Base-by-base conservation (phyloP, 2,329 filamentous ascomycete genomes). In the Scorias spongiosa region DNA sequence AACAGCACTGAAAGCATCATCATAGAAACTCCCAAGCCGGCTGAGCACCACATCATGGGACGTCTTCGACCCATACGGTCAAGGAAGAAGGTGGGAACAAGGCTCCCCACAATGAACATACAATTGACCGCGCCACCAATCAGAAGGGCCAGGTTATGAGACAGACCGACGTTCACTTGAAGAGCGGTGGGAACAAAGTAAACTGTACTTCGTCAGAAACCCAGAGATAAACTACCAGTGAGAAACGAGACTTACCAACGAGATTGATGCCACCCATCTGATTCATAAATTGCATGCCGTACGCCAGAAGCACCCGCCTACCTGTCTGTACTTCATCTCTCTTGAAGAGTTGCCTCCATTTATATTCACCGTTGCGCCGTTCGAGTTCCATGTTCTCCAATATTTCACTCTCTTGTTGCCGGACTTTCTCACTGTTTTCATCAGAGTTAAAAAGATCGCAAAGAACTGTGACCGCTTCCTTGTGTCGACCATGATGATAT, bases 31-130 rank as follows among this genome's bases (percentile, higher is more conserved):
- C 51, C 56, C 0, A 60, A 51, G 6, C 54, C 57, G 4, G 53
- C 39, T 12, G 55, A 58, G 11, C 59, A 57, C 53, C 54, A 58
- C 57, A 62, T 61, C 56, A 60, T 59, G 0, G 58, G 57, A 5
- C 49, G 47, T 15, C 58, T 49, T 11, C 59, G 49, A 8, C 58
- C 67, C 34, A 69, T 58, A 18, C 56, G 57, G 48, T 69, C 67
- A 26, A 67, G 58, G 51, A 63, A 63, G 49, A 72, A 65, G 1
- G 68, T 67, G 2, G 70, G 67, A 51, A 63, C 62, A 49, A 72
- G 64, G 2, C 68, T 67, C 2, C 70, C 66, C 12, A 67, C 55
- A 29, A 68, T 56, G 11, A 48, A 66, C 57, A 63, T 63, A 29
- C 57, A 53, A 45, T 65, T 57, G 5, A 65, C 58, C 47, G 66